These are phyloP conservation scores for Tuber indicum DNA, from an alignment of 495 filamentous ascomycete genomes.

Conservation along the genomic window DNA sequence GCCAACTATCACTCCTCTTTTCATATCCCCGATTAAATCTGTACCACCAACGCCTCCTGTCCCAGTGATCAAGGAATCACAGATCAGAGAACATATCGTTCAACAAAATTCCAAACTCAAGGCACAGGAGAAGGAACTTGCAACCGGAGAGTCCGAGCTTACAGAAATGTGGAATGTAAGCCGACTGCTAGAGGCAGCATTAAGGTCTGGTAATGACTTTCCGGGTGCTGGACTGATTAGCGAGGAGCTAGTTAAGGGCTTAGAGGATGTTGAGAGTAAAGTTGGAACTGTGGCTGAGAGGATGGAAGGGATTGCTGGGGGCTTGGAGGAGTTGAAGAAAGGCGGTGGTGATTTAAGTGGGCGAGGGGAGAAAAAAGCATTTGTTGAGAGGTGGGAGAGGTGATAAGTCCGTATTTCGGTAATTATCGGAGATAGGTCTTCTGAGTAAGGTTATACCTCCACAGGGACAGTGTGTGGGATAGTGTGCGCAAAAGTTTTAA, in stretches of 20 bases:
- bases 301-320: constrained; percentile 32
- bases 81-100: constrained; percentile 15
- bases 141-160: constrained; percentile 17
- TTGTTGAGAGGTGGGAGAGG: constrained; percentile 40
- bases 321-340: constrained; percentile 31
- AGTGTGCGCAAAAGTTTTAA: not conserved
- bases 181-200: constrained; percentile 16
- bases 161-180: constrained; percentile 20
- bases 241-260: constrained; percentile 22
- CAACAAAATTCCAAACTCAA: constrained; percentile 23
- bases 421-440: not conserved
- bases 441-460: not conserved
- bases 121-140: constrained; percentile 20
- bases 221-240: constrained; percentile 14
- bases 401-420: constrained; percentile 12
- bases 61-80: constrained; percentile 19
- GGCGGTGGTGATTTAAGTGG: constrained; percentile 32
- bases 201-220: constrained; percentile 23
- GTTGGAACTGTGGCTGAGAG: constrained; percentile 28
- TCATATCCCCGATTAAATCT: constrained; percentile 25
- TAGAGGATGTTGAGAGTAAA: constrained; percentile 26
- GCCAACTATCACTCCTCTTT: constrained; percentile 6
- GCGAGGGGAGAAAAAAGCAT: constrained; percentile 31
- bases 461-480: not conserved
- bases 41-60: not conserved